phyloP scores from a whole-genome alignment of 192 early-diverging fungal species.

The Coemansia sp. region DNA sequence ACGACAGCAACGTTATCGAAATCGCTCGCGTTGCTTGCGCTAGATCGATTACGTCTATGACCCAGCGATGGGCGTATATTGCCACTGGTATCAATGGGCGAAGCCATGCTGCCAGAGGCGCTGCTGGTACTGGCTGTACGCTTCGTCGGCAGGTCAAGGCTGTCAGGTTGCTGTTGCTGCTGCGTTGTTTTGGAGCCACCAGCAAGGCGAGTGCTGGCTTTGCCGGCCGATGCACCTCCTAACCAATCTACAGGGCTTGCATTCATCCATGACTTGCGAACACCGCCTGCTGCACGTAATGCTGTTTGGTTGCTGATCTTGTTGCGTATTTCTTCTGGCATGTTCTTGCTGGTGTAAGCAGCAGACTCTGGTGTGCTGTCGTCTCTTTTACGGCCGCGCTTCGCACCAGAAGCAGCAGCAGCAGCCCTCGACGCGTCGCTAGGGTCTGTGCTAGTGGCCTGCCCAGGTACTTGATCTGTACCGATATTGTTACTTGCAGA shows the following conservation, averaged over 20 bases:
- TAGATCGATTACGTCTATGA: slow-evolving; percentile 36
- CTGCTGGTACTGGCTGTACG: slow-evolving; percentile 19
- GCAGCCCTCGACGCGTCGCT: neutral
- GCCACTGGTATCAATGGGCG: neutral
- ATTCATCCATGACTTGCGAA: slow-evolving; percentile 61
- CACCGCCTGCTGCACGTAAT: slow-evolving; percentile 57
- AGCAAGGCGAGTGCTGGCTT: slow-evolving; percentile 4
- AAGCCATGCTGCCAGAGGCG: slow-evolving; percentile 4
- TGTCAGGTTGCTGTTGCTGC: slow-evolving; percentile 4
- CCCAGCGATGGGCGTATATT: slow-evolving; percentile 1
- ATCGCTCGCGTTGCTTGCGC: slow-evolving; percentile 28
- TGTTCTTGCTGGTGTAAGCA: slow-evolving; percentile 51
- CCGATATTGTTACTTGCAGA: slow-evolving; percentile 17
- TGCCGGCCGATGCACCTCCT: slow-evolving; percentile 4
- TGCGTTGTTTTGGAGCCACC: neutral
- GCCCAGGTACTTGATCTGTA: slow-evolving; percentile 10
- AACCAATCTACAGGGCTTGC: slow-evolving; percentile 30
- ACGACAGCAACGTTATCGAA: slow-evolving; percentile 19
- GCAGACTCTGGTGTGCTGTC: slow-evolving; percentile 39
- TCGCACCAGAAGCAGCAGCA: slow-evolving; percentile 16
- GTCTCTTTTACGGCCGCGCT: slow-evolving; percentile 52
- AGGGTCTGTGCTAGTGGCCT: neutral
- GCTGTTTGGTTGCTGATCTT: slow-evolving; percentile 62
- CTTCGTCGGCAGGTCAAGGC: slow-evolving; percentile 11
- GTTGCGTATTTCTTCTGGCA: slow-evolving; percentile 55